Evolutionary conservation across 306 rosid genomes (phyloP).

Genomic region (Cyclanthera cordifolia): DNA sequence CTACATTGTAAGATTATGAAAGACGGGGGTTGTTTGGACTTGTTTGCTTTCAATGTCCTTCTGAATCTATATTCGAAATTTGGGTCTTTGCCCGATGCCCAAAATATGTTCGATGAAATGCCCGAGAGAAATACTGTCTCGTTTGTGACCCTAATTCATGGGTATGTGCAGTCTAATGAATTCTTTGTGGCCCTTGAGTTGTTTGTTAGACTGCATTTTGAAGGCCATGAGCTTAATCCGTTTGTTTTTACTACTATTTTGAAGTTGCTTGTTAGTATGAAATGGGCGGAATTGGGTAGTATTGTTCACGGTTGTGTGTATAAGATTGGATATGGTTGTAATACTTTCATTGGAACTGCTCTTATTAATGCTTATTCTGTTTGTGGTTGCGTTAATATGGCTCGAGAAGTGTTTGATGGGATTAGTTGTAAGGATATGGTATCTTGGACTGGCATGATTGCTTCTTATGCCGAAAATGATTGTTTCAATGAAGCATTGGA

Average conservation of each 20-base stretch:
- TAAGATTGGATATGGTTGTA: constrained; percentile 26
- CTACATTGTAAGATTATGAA: constrained; percentile 32
- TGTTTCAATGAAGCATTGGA: constrained; percentile 28
- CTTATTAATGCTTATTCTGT: constrained; percentile 40
- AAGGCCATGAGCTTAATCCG: constrained; percentile 35
- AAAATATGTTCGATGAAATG: constrained; percentile 35
- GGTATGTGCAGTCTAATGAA: constrained; percentile 14
- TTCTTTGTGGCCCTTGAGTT: constrained; percentile 23
- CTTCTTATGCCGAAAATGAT: constrained; percentile 35
- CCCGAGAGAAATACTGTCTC: constrained; percentile 27
- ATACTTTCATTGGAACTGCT: constrained; percentile 42
- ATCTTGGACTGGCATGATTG: constrained; percentile 40
- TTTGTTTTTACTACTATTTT: constrained; percentile 32
- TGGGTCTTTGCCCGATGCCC: constrained; percentile 16
- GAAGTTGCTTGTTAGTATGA: constrained; percentile 34
- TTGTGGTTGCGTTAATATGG: constrained; percentile 23
- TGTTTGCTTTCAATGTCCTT: constrained; percentile 34
- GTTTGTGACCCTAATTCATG: constrained; percentile 40
- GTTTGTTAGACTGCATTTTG: constrained; percentile 31
- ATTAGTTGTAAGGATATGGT: constrained; percentile 38
- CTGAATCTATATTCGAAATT: constrained; percentile 25
- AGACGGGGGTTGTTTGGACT: constrained; percentile 30
- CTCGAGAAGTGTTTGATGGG: constrained; percentile 27
- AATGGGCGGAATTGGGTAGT: constrained; percentile 25
- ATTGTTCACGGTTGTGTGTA: constrained; percentile 29